Conservation (phyloP, 2,329 filamentous ascomycete genomes). For the Cryphonectria japonica region DNA sequence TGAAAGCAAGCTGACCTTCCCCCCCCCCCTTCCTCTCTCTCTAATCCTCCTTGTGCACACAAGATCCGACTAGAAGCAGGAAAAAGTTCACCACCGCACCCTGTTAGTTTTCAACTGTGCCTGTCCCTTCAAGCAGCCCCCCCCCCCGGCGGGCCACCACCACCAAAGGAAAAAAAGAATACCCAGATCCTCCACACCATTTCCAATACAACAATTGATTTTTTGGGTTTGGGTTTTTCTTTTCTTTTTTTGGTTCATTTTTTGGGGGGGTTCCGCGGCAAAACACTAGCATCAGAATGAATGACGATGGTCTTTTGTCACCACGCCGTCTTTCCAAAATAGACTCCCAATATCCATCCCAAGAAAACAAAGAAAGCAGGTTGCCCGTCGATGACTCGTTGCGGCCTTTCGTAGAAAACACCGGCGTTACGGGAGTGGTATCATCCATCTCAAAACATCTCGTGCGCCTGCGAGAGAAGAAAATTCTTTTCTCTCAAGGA, state of each 20-base stretch:
- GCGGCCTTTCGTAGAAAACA: neutral
- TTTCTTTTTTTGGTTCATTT: neutral
- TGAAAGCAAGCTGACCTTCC: neutral
- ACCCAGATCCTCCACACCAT: neutral
- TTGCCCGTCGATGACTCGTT: conserved; percentile 10
- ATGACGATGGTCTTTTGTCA: neutral
- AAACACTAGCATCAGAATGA: neutral
- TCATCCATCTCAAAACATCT: neutral
- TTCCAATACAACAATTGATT: neutral
- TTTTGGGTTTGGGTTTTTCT: neutral
- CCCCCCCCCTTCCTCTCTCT: neutral
- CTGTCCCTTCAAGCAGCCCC: neutral
- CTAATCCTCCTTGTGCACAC: neutral
- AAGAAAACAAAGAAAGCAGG: neutral
- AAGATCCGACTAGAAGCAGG: conserved; percentile 1
- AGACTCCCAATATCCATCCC: conserved; percentile 9
- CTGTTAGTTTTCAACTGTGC: neutral
- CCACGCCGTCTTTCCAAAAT: neutral
- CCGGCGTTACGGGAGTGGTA: neutral
- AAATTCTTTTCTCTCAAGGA: neutral
- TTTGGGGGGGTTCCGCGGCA: neutral
- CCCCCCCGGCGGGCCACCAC: no score
- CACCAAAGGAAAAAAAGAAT: no score
- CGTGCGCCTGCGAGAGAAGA: neutral
- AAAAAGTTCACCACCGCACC: neutral